Evolutionary conservation across 768 basidiomycete species (phyloP).

Genomic region (Leccinum rimulosum): DNA sequence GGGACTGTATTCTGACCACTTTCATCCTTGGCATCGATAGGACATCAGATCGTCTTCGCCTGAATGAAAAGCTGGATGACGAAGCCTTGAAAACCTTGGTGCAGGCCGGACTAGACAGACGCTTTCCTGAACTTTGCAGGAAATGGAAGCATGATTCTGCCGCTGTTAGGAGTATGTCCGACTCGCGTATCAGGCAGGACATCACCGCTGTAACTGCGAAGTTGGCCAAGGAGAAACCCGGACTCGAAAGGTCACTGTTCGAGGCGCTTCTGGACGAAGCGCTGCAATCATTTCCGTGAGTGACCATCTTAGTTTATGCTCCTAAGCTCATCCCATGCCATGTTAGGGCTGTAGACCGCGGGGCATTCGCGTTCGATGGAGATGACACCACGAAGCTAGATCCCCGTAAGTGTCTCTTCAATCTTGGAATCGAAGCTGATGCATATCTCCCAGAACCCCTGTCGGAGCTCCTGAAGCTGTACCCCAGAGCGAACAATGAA

Average conservation of each 20-base stretch:
- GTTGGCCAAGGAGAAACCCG: conserved; percentile 5
- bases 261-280: conserved; percentile 26
- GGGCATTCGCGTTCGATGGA: conserved; percentile 5
- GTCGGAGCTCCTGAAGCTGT: neutral
- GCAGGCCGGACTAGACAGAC: conserved; percentile 26
- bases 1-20: neutral
- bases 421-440: neutral
- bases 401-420: conserved; percentile 3
- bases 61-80: conserved; percentile 25
- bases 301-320: neutral
- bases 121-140: conserved; percentile 22
- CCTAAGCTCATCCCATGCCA: neutral
- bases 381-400: neutral
- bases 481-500: conserved; percentile 15
- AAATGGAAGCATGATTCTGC: conserved; percentile 21
- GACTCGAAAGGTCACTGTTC: conserved; percentile 19
- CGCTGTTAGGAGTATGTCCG: neutral
- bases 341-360: conserved; percentile 19
- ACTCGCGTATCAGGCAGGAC: neutral
- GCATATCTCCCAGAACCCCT: conserved; percentile 10
- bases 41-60: conserved; percentile 17
- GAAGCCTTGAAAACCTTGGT: conserved; percentile 28
- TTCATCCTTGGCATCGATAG: conserved; percentile 14
- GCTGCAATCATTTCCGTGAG: conserved; percentile 24
- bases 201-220: neutral